These are phyloP conservation scores for Triadica sebifera DNA, from an alignment of 345 rosid genomes.

Conservation along the genomic window DNA sequence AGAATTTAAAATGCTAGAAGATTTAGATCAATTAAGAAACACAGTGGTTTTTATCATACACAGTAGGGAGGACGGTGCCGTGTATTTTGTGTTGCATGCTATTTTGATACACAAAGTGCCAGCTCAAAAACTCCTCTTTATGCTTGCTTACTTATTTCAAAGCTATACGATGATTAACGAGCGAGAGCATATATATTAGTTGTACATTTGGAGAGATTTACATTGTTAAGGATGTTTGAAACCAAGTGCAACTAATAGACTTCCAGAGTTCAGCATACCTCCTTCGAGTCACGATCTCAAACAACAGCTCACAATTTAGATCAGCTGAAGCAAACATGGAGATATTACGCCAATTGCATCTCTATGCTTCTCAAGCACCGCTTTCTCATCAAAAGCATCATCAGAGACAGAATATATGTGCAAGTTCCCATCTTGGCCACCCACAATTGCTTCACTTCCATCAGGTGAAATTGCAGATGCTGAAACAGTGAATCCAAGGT, in stretches of 20 bases:
- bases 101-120: neutral
- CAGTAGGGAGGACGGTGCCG: no score
- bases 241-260: neutral
- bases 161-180: neutral
- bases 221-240: neutral
- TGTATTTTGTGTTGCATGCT: neutral
- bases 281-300: slow-evolving; percentile 74
- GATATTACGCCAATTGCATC: slow-evolving; percentile 77
- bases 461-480: slow-evolving; percentile 80
- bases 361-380: slow-evolving; percentile 82
- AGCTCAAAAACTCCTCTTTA: no score
- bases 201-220: neutral
- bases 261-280: slow-evolving; percentile 39
- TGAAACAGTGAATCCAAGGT: slow-evolving; percentile 71
- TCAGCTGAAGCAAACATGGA: slow-evolving; percentile 95
- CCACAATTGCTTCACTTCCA: slow-evolving; percentile 88
- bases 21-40: no score
- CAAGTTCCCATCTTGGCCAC: slow-evolving; percentile 80
- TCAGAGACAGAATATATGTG: slow-evolving; percentile 61
- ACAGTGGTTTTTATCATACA: no score
- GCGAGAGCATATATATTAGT: neutral
- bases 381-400: slow-evolving; percentile 63
- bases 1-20: neutral
- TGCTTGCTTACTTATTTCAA: no score
- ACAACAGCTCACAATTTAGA: slow-evolving; percentile 78